These are phyloP conservation scores for Trichoderma virens DNA, from an alignment of 495 filamentous ascomycete genomes.

Conservation along the genomic window DNA sequence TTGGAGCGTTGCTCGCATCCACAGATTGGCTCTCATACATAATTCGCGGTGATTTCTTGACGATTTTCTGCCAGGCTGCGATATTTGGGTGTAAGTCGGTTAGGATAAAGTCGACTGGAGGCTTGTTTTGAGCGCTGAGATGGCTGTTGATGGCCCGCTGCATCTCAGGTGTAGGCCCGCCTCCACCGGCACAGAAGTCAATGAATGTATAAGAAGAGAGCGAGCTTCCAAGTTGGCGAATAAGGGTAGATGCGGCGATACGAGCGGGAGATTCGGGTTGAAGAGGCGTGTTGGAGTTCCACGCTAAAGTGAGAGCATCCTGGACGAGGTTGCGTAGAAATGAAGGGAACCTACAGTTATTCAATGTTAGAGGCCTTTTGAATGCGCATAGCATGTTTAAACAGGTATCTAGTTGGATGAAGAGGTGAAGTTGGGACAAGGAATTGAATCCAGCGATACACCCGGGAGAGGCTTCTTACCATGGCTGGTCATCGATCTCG, in stretches of 20 bases:
- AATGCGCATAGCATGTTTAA: too few species aligned
- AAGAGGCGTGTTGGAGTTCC: constrained; percentile 38
- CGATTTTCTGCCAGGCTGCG: constrained; percentile 49
- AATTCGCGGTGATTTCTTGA: constrained; percentile 40
- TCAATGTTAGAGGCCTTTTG: neutral
- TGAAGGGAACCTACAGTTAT: constrained; percentile 38
- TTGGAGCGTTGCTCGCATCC: constrained; percentile 51
- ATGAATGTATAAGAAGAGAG: constrained; percentile 49
- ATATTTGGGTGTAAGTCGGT: constrained; percentile 64
- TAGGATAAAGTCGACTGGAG: constrained; percentile 52
- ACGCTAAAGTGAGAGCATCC: constrained; percentile 42
- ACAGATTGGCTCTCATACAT: constrained; percentile 49
- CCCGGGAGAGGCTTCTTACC: constrained; percentile 26
- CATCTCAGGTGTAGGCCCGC: constrained; percentile 59
- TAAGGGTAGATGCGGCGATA: constrained; percentile 40
- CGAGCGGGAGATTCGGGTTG: constrained; percentile 39
- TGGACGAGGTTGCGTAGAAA: constrained; percentile 45
- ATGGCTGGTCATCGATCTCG: constrained; percentile 47
- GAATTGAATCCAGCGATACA: neutral
- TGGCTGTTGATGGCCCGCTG: constrained; percentile 47
- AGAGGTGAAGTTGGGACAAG: neutral
- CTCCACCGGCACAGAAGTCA: constrained; percentile 69
- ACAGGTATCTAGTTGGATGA: too few species aligned
- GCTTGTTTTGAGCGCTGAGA: constrained; percentile 18
- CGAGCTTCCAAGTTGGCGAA: constrained; percentile 29